These are phyloP conservation scores for Knufia fluminis DNA, from an alignment of 2,329 filamentous ascomycete genomes.

Conservation along the genomic window DNA sequence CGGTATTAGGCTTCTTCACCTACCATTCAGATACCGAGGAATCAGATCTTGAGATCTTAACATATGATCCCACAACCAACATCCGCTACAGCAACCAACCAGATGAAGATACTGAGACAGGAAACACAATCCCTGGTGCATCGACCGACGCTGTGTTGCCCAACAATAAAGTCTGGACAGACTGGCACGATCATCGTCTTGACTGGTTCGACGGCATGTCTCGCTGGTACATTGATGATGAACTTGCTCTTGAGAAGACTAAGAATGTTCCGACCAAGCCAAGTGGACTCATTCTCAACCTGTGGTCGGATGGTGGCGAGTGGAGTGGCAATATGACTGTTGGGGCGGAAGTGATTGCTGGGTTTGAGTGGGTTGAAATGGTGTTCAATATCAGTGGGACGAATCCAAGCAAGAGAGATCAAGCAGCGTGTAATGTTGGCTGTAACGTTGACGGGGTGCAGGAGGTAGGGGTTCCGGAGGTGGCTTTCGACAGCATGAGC, in stretches of 20 bases:
- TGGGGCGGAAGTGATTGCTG: constrained; percentile 30
- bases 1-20: constrained; percentile 44
- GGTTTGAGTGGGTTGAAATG: constrained; percentile 35
- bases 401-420: not conserved
- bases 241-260: constrained; percentile 26
- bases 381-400: constrained; percentile 28
- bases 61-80: constrained; percentile 34
- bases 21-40: constrained; percentile 40
- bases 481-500: not conserved
- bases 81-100: constrained; percentile 38
- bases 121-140: constrained; percentile 28
- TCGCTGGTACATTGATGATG: constrained; percentile 31
- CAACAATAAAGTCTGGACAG: constrained; percentile 28
- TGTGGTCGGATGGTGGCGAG: constrained; percentile 35
- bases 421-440: not conserved
- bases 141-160: constrained; percentile 26
- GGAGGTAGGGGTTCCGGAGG: not conserved
- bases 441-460: not conserved
- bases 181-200: constrained; percentile 33
- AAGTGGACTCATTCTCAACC: constrained; percentile 32
- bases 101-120: constrained; percentile 30
- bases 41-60: constrained; percentile 46
- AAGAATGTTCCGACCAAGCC: constrained; percentile 30
- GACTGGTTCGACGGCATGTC: constrained; percentile 32
- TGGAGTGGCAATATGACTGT: constrained; percentile 35